Evolutionary conservation across 2,329 filamentous ascomycete species (phyloP), one percentile per base, ranked within the genome.

Genomic region (Xylaria sp.): DNA sequence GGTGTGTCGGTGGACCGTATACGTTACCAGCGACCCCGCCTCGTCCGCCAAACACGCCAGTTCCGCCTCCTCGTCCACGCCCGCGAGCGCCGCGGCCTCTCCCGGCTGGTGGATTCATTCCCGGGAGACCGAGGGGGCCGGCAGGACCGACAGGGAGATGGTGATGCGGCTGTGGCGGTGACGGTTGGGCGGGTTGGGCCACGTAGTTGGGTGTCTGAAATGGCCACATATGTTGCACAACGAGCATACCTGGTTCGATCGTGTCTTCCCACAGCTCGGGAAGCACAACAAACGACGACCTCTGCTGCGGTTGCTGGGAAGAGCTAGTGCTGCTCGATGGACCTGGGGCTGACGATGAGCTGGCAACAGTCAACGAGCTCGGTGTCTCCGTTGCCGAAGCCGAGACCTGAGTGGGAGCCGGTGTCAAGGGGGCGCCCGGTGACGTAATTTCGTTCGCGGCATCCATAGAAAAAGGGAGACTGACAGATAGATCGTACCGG

Each of bases 191-290:
- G 0, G 72, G 70, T 28, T 63, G 64, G 1, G 67, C 32, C 37
- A 58, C n/a, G 32, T 59, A 63, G 18, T 55, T 67, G 7, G 65
- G 68, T 39, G 68, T 65, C 15, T 67, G 68, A 73, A 87, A 83
- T 6, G 86, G 86, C 86, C 86, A 88, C 84, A 88, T 86, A 72
- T 86, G 84, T 86, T 88, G 88, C 3, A 82, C 86, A 66, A 89
- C 83, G 8, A 81, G 80, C 86, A 86, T 77, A 5, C 76, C 87
- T 0, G 87, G 87, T 73, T 88, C 85, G 48, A 88, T 78, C 18
- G 87, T 83, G 15, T 85, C 86, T 69, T 88, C 86, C 87, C 87
- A 89, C 9, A 88, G 82, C 67, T 87, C 84, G 2, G 86, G 85
- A 46, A 88, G 81, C 66, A 89, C 88, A 62, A 88, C 87, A 10